Conservation (phyloP, 768 basidiomycete species). For the Boletus tomentosulus region DNA sequence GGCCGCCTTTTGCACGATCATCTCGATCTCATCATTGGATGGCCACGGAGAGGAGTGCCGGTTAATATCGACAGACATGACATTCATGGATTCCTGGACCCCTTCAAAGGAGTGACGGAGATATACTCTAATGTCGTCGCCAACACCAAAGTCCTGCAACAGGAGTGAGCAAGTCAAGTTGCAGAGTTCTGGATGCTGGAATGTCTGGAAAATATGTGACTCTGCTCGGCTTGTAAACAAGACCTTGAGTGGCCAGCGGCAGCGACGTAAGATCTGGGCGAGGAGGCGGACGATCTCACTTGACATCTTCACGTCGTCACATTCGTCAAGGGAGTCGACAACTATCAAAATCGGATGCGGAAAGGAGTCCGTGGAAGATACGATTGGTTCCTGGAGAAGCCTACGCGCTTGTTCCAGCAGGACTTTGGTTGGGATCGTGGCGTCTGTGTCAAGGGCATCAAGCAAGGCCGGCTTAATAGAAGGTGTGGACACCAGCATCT, state of each 20-base stretch:
- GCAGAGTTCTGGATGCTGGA: conserved; percentile 15
- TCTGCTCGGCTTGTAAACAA: conserved; percentile 23
- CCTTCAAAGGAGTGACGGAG: conserved; percentile 18
- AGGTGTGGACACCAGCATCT: conserved; percentile 21
- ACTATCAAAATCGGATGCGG: conserved; percentile 18
- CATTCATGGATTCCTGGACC: conserved; percentile 3
- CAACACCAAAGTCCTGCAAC: conserved; percentile 20
- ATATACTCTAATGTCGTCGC: conserved; percentile 23
- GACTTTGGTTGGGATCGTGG: conserved; percentile 20
- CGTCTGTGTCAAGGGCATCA: conserved; percentile 17
- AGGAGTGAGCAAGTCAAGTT: conserved; percentile 3
- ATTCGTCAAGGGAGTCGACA: conserved; percentile 23
- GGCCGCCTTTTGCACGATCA: conserved; percentile 15
- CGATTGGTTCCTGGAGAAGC: conserved; percentile 22
- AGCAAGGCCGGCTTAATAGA: conserved; percentile 14
- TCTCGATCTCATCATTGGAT: conserved; percentile 17
- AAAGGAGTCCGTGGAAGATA: conserved; percentile 5
- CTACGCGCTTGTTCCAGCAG: conserved; percentile 22
- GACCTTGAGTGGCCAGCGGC: conserved; percentile 22
- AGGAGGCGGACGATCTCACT: conserved; percentile 22
- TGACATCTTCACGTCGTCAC: conserved; percentile 21
- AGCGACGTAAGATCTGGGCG: conserved; percentile 7
- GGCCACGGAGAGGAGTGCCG: conserved; percentile 14
- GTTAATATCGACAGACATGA: too few relatives aligned
- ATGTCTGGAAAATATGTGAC: conserved; percentile 16